phyloP scores from a whole-genome alignment of 179 eudicot genomes.

The Nepenthes alata region DNA sequence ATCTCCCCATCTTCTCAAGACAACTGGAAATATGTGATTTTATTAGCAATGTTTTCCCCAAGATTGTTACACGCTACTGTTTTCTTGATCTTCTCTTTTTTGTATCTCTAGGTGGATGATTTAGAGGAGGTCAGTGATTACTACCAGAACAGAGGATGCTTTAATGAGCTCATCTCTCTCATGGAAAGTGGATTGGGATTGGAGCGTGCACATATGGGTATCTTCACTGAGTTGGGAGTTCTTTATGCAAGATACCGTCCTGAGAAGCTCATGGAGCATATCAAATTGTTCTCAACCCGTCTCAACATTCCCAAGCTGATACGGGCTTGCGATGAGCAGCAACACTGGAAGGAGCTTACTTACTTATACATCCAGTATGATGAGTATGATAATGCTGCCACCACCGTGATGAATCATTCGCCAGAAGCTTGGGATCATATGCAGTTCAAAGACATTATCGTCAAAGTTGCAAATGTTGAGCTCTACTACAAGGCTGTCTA shows the following conservation, averaged over 20 bases:
- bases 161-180: slow-evolving; percentile 39
- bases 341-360: slow-evolving; percentile 93
- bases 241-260: slow-evolving; percentile 91
- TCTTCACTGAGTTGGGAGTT: slow-evolving; percentile 88
- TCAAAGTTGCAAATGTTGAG: slow-evolving; percentile 91
- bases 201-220: slow-evolving; percentile 99
- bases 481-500: slow-evolving; percentile 93
- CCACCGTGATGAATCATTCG: slow-evolving; percentile 95
- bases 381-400: slow-evolving; percentile 91
- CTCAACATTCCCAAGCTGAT: slow-evolving; percentile 95
- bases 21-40: too few species aligned
- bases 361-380: slow-evolving; percentile 84
- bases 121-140: slow-evolving; percentile 41
- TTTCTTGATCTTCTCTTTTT: slow-evolving; percentile 22
- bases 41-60: too few species aligned
- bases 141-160: slow-evolving; percentile 47
- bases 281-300: slow-evolving; percentile 82
- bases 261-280: slow-evolving; percentile 98
- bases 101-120: slow-evolving; percentile 30
- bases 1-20: neutral
- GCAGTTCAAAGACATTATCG: slow-evolving; percentile 89
- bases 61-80: slow-evolving; percentile 5
- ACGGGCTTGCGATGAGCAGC: slow-evolving; percentile 93
- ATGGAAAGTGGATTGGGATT: slow-evolving; percentile 98
- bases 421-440: slow-evolving; percentile 99